Percentiles rank a stretch among this genome's conserved stretches.
Conservation (phyloP, 345 rosid species). For the Nasturtium officinale region DNA sequence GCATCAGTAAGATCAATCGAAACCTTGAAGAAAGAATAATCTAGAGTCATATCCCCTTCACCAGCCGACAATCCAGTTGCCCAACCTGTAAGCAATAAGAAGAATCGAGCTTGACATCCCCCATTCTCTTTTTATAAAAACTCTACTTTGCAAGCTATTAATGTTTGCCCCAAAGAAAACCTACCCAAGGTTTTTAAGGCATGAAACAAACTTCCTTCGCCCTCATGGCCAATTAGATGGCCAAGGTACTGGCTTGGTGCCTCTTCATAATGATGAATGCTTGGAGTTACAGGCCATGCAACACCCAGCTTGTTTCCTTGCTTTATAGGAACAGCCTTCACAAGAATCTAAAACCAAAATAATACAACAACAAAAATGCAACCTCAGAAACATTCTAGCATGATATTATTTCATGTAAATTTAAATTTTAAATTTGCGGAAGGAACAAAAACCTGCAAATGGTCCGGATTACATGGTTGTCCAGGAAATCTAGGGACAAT, state of each 20-base stretch:
- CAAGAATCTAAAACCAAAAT: conserved; percentile 64
- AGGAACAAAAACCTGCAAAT: conserved; percentile 66
- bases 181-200: conserved; percentile 83
- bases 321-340: conserved; percentile 75
- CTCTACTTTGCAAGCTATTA: not conserved
- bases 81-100: conserved; percentile 65
- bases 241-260: conserved; percentile 83
- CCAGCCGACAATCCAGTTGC: conserved; percentile 76
- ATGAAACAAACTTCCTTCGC: conserved; percentile 85
- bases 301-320: conserved; percentile 79
- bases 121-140: not conserved
- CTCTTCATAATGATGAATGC: conserved; percentile 80
- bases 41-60: conserved; percentile 67
- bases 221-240: conserved; percentile 92
- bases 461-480: conserved; percentile 77
- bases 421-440: conserved; percentile 6
- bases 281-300: conserved; percentile 84
- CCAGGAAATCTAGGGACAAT: conserved; percentile 59
- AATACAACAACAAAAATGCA: conserved; percentile 14
- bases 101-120: not conserved
- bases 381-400: conserved; percentile 24
- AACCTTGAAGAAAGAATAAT: conserved; percentile 77
- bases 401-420: not conserved
- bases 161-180: conserved; percentile 30
- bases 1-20: conserved; percentile 80